Evolutionary conservation across 176 grass and related monocot species (phyloP), one percentile per base, ranked within the genome.

Genomic region (Triticum monococcum): DNA sequence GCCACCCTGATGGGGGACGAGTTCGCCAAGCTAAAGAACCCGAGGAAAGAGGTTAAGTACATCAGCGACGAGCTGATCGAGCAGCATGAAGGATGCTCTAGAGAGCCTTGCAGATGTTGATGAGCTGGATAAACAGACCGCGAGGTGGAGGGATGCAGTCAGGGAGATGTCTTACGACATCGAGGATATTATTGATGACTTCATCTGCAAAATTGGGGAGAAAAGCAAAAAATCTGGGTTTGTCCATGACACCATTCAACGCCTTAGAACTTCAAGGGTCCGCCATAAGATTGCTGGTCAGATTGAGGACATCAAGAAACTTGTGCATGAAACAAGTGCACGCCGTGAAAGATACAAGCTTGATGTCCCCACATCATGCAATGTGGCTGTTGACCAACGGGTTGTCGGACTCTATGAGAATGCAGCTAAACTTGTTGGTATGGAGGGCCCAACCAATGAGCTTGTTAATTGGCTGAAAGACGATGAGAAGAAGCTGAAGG

Each of bases 101-200:
- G 68, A 72, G 36, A 13, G 68, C 36, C 68, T 72, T 72, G 68
- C 68, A 12, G 22, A 41, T 72, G 35, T 72, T 20, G 68, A 72
- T 3, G 20, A 23, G 5, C 20, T 72, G 4, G 68, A 72, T 72
- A 40, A 7, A 72, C 68, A 72, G 10, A 72, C 68, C 2, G 10
- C 20, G 20, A 12, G 35, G 33, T 72, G 68, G 68, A 72, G 68
- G 10, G 68, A 72, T 5, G 10, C 0, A 5, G 68, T 72, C 10
- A 41, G 68, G 68, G 68, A 72, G 68, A 72, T 72, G 68, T 72
- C 68, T 0, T 72, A 41, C 13, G 68, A 72, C 36, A 72, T 72
- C 22, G 68, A 72, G 68, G 68, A 72, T 41, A 72, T 72, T 37
- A 72, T 72, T 5, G 36, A 72, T 7, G 68, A 72, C 68, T 72